These are phyloP conservation scores for Castanopsis chinensis DNA, from an alignment of 306 rosid genomes.

Conservation along the genomic window DNA sequence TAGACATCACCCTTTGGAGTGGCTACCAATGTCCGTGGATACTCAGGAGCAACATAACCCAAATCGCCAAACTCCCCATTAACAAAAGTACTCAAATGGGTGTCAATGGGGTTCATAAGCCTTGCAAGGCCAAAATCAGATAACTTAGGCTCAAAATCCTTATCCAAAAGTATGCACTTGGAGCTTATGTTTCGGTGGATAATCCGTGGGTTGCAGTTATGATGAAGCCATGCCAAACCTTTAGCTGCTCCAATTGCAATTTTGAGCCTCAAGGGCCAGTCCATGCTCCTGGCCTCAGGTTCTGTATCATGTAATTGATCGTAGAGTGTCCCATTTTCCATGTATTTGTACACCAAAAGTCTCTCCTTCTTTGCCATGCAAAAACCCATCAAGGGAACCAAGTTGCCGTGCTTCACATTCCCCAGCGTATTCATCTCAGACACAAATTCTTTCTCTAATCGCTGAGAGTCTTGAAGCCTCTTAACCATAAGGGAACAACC, in stretches of 20 bases:
- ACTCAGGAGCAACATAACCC: conserved; percentile 97
- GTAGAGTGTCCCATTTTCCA: conserved; percentile 81
- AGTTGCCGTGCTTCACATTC: conserved; percentile 60
- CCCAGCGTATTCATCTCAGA: conserved; percentile 91
- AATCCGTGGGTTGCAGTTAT: conserved; percentile 92
- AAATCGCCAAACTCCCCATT: conserved; percentile 94
- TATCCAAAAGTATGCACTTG: conserved; percentile 75
- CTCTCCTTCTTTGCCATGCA: conserved; percentile 87
- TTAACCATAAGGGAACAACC: conserved; percentile 82
- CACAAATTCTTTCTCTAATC: conserved; percentile 71
- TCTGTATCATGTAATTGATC: conserved; percentile 59
- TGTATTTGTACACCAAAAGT: conserved; percentile 71
- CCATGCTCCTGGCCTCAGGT: conserved; percentile 44
- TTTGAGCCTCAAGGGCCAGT: conserved; percentile 82
- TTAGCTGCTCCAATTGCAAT: conserved; percentile 89
- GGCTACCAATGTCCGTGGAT: conserved; percentile 78
- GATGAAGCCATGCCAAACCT: conserved; percentile 98
- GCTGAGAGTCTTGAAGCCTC: conserved; percentile 86
- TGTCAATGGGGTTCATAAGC: conserved; percentile 90
- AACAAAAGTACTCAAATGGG: conserved; percentile 94
- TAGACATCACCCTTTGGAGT: conserved; percentile 91
- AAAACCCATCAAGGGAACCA: conserved; percentile 87
- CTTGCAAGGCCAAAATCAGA: conserved; percentile 97
- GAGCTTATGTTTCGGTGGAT: conserved; percentile 95
- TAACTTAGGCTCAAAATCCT: conserved; percentile 75